These are phyloP conservation scores for Fusarium dlaminii DNA, from an alignment of 2,329 filamentous ascomycete genomes.

Conservation along the genomic window DNA sequence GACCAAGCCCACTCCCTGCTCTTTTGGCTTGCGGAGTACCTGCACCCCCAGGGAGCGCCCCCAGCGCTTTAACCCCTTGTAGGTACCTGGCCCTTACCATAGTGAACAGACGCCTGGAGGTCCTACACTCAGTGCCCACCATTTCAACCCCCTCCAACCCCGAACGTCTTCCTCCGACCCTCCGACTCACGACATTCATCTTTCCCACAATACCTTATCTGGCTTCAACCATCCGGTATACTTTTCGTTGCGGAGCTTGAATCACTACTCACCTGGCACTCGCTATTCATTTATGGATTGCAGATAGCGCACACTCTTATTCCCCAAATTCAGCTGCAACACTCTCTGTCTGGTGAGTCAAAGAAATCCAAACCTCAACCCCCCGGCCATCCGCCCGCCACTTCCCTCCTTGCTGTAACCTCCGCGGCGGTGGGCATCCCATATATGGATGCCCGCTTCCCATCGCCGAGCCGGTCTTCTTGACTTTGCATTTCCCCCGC, in stretches of 20 bases:
- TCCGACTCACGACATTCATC: constrained; percentile 38
- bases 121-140: constrained; percentile 39
- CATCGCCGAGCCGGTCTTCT: constrained; percentile 28
- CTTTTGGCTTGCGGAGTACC: constrained; percentile 22
- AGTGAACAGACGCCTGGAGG: constrained; percentile 26
- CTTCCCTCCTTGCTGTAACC: constrained; percentile 29
- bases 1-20: constrained; percentile 18
- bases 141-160: constrained; percentile 42
- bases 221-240: constrained; percentile 31
- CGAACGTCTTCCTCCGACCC: constrained; percentile 37
- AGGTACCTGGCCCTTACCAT: constrained; percentile 23
- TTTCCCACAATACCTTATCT: constrained; percentile 37
- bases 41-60: constrained; percentile 18
- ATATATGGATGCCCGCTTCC: constrained; percentile 38
- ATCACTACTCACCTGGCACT: not conserved
- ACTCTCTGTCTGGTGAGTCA: constrained; percentile 38
- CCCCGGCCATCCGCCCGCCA: constrained; percentile 30
- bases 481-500: constrained; percentile 21
- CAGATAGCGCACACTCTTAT: constrained; percentile 21
- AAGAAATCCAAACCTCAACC: constrained; percentile 19
- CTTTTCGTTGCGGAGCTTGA: constrained; percentile 9
- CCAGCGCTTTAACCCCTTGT: constrained; percentile 29
- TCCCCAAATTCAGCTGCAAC: not conserved
- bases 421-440: constrained; percentile 31
- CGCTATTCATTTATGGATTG: constrained; percentile 36